Percentiles rank a stretch among this genome's conserved stretches.
Evolutionary conservation across 2,329 filamentous ascomycete species (phyloP).

Genomic region (Ceratocystis variospora): DNA sequence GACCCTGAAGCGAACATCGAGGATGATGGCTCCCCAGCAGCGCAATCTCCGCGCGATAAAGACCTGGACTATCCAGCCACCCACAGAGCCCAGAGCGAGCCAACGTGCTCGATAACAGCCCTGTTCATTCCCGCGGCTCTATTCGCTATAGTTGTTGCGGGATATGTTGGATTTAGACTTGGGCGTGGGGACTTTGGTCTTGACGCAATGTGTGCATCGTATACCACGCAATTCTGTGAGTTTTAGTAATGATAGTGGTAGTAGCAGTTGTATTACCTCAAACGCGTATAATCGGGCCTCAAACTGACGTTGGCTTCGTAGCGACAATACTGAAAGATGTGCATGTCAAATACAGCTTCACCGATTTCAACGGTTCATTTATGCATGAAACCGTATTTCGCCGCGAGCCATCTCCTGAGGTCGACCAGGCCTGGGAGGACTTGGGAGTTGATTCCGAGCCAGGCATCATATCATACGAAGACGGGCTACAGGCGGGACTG

Average conservation of each 20-base stretch:
- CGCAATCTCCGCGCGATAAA: neutral
- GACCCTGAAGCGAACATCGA: constrained; percentile 20
- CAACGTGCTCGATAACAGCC: constrained; percentile 12
- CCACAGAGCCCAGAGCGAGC: neutral
- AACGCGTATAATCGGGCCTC: neutral
- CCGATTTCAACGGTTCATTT: constrained; percentile 43
- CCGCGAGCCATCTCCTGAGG: constrained; percentile 35
- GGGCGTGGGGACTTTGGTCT: constrained; percentile 19
- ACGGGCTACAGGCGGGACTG: constrained; percentile 39
- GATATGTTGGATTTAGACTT: constrained; percentile 20
- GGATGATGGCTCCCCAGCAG: constrained; percentile 7
- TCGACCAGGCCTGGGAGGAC: constrained; percentile 43
- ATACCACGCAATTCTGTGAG: constrained; percentile 30
- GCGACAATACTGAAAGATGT: constrained; percentile 28
- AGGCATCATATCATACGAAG: constrained; percentile 35
- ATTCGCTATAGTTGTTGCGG: constrained; percentile 20
- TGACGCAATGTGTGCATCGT: constrained; percentile 23
- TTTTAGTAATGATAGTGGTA: constrained; percentile 1
- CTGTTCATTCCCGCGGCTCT: constrained; percentile 15
- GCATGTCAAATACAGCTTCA: constrained; percentile 24
- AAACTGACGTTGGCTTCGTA: constrained; percentile 11
- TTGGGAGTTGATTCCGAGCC: constrained; percentile 32
- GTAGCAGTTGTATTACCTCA: neutral
- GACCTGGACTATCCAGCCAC: neutral
- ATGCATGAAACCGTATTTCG: constrained; percentile 41